Evolutionary conservation across 164 flowering plant genomes (phyloP), one percentile per base, ranked within the genome.

Genomic region (Liriodendron chinense): DNA sequence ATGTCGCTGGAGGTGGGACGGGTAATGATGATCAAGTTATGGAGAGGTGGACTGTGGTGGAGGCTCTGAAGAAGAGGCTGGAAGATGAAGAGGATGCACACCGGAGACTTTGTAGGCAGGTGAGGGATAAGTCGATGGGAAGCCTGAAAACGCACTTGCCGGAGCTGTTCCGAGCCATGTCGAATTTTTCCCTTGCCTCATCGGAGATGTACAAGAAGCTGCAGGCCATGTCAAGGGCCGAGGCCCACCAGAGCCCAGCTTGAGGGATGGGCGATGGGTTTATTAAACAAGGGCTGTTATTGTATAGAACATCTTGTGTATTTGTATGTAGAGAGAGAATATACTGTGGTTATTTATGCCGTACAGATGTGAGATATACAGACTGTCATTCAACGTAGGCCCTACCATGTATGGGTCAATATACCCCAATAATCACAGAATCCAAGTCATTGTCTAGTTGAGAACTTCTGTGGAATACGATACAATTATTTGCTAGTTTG

Each of bases 91-190:
- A 65, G 59, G 92, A 91, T 74, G 83, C 70, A 59, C 85, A 92
- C 76, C 85, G 83, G 72, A 89, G 83, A 75, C 90, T 80, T 56
- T 89, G 97, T 75, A 67, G 84, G 65, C 98, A 91, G 72, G 97
- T 88, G 65, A 85, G 98, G 76, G 98, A 91, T 77, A 93, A 93
- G 81, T 92, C 97, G 1, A 75, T 93, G 26, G 87, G 80, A 2
- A 92, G 80, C 78, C 86, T 93, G 22, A 92, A 87, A 78, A 86
- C 81, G 13, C 88, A 92, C 57, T 80, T 93, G 87, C 96, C 98
- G 1, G 94, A 93, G 82, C 86, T 93, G 12, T 94, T 92, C 74
- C 84, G 93, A 6, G 92, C 93, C 1, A 72, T 93, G 85, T 82
- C 89, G 1, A 94, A 89, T 47, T 91, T 87, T 74, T 25, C 96